Conservation (phyloP, 192 early-diverging fungal species). For the Coemansia sp. region DNA sequence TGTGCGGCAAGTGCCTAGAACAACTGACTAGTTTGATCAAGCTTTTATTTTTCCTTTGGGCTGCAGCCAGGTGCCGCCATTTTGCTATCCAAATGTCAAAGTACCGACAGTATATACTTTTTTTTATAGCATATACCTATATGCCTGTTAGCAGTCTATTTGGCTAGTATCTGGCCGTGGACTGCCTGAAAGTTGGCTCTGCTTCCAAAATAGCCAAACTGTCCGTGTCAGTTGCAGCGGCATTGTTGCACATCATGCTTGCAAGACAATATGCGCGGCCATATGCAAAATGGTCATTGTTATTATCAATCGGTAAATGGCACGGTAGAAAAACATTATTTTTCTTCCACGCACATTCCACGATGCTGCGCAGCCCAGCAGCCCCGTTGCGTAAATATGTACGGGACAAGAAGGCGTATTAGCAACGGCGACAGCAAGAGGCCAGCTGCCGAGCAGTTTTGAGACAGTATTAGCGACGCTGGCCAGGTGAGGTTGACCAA, state of each 20-base stretch:
- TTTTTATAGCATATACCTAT: no score
- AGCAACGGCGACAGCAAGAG: background rate
- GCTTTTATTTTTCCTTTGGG: background rate
- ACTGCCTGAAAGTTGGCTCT: no score
- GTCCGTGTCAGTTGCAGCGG: background rate
- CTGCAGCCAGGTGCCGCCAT: background rate
- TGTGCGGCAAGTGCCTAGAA: background rate
- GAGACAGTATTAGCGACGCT: background rate
- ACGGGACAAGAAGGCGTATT: background rate
- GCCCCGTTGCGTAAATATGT: background rate
- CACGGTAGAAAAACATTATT: background rate
- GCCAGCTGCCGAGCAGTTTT: background rate
- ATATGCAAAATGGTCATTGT: background rate
- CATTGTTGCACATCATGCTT: background rate
- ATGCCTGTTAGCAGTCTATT: no score
- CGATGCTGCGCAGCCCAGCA: background rate
- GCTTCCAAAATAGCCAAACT: background rate
- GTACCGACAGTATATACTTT: no score
- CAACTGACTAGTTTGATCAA: background rate
- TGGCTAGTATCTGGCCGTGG: no score
- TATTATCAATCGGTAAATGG: background rate
- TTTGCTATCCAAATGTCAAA: background rate
- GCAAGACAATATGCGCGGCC: background rate
- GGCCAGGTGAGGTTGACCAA: background rate
- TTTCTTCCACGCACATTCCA: background rate